Evolutionary conservation across 1,284 basidiomycete species (phyloP).

Genomic region (Mycocalia duriaeana): DNA sequence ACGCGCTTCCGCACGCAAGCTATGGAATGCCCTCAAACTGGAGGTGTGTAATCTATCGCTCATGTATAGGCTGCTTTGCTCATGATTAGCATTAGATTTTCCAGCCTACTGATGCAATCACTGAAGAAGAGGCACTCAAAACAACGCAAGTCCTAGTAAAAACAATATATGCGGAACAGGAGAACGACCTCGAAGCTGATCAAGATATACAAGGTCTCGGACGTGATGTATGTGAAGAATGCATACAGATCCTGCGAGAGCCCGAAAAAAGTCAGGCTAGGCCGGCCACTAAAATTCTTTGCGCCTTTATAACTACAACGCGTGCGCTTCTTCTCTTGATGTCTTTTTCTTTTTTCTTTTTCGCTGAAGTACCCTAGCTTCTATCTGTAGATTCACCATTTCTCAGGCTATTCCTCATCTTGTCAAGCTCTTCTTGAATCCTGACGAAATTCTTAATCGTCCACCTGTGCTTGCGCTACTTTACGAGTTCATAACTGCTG

Average conservation of each 20-base stretch:
- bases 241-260: slow-evolving; percentile 73
- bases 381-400: slow-evolving; percentile 65
- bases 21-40: slow-evolving; percentile 86
- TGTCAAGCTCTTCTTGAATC: slow-evolving; percentile 70
- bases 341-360: slow-evolving; percentile 2
- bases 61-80: slow-evolving; percentile 1
- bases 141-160: slow-evolving; percentile 68
- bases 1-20: slow-evolving; percentile 59
- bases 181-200: slow-evolving; percentile 25
- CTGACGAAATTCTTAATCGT: slow-evolving; percentile 73
- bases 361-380: slow-evolving; percentile 41
- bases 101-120: slow-evolving; percentile 77
- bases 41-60: slow-evolving; percentile 50
- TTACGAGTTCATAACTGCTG: slow-evolving; percentile 55
- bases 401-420: slow-evolving; percentile 69
- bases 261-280: slow-evolving; percentile 90
- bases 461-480: slow-evolving; percentile 62
- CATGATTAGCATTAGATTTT: slow-evolving; percentile 65
- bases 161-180: slow-evolving; percentile 58
- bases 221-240: slow-evolving; percentile 74
- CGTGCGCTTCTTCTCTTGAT: slow-evolving; percentile 42
- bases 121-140: slow-evolving; percentile 69
- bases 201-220: slow-evolving; percentile 57
- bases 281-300: slow-evolving; percentile 78
- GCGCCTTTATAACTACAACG: slow-evolving; percentile 70